These are phyloP conservation scores for Puccinia polysora DNA, from an alignment of 1,284 basidiomycete genomes.

Conservation along the genomic window DNA sequence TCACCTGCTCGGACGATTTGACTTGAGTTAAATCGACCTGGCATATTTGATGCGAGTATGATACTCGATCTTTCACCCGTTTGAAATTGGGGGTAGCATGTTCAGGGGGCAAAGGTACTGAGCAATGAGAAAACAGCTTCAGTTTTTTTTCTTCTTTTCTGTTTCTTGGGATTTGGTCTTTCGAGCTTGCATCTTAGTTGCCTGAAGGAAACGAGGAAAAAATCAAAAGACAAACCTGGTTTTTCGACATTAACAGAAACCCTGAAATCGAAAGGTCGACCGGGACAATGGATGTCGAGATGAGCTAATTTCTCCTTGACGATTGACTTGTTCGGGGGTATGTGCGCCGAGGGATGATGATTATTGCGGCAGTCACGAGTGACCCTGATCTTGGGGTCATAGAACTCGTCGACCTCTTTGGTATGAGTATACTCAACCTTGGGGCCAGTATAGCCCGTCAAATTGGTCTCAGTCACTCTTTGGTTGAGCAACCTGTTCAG, in stretches of 20 bases:
- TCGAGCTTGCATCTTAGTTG: too few relatives aligned
- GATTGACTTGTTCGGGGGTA: conserved; percentile 55
- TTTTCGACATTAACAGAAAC: conserved; percentile 81
- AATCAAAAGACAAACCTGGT: conserved; percentile 53
- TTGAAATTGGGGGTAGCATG: conserved; percentile 49
- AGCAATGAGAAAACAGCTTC: conserved; percentile 3
- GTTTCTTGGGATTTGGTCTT: too few relatives aligned
- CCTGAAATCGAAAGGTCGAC: conserved; percentile 78
- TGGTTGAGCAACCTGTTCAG: conserved; percentile 80
- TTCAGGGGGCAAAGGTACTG: conserved; percentile 48
- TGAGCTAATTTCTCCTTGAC: conserved; percentile 78
- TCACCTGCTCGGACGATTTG: conserved; percentile 52
- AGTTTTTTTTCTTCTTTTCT: too few relatives aligned
- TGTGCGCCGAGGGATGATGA: conserved; percentile 44
- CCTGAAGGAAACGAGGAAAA: too few relatives aligned
- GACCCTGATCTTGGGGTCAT: conserved; percentile 61
- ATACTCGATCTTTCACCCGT: conserved; percentile 81
- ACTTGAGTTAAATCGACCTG: conserved; percentile 92
- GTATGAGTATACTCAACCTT: conserved; percentile 72
- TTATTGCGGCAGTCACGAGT: conserved; percentile 67
- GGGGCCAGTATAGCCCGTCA: conserved; percentile 57
- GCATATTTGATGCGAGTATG: conserved; percentile 87
- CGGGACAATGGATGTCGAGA: conserved; percentile 80
- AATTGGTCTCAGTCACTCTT: conserved; percentile 60
- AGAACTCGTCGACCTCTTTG: conserved; percentile 77